Evolutionary conservation across 768 basidiomycete species (phyloP).

Genomic region (Amanita brunnescens): DNA sequence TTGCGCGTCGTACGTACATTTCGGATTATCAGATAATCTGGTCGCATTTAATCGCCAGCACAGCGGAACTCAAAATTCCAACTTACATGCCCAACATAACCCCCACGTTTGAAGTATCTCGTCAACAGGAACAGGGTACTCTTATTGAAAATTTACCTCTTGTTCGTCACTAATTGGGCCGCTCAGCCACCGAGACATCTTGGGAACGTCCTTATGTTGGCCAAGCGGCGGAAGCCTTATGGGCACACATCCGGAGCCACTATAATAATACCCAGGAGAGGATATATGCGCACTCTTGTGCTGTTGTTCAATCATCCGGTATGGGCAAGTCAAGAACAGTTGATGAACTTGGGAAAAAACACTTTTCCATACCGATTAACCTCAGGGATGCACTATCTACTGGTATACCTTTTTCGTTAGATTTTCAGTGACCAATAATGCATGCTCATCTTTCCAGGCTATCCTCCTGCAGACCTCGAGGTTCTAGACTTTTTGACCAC

Average conservation of each 20-base stretch:
- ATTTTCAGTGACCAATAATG: neutral
- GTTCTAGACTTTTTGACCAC: constrained; percentile 1
- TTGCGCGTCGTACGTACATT: neutral
- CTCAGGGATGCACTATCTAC: neutral
- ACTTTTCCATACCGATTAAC: neutral
- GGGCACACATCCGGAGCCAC: neutral
- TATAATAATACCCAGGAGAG: neutral
- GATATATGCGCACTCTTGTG: neutral
- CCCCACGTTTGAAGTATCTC: too few species aligned
- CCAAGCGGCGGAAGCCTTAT: neutral
- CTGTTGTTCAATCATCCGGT: neutral
- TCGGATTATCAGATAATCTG: neutral
- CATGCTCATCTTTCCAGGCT: neutral
- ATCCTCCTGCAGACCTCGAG: neutral
- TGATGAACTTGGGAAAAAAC: neutral
- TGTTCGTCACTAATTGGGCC: constrained; percentile 1
- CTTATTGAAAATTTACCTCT: neutral
- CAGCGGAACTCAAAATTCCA: neutral
- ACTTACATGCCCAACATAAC: neutral
- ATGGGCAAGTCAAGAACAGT: neutral
- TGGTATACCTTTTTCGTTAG: neutral
- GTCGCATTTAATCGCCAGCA: neutral
- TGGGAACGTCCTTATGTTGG: neutral
- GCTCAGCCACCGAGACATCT: neutral
- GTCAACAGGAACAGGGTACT: neutral